These are phyloP conservation scores for Monosporascus sp. DNA, from an alignment of 2,329 filamentous ascomycete species.

Conservation along the genomic window DNA sequence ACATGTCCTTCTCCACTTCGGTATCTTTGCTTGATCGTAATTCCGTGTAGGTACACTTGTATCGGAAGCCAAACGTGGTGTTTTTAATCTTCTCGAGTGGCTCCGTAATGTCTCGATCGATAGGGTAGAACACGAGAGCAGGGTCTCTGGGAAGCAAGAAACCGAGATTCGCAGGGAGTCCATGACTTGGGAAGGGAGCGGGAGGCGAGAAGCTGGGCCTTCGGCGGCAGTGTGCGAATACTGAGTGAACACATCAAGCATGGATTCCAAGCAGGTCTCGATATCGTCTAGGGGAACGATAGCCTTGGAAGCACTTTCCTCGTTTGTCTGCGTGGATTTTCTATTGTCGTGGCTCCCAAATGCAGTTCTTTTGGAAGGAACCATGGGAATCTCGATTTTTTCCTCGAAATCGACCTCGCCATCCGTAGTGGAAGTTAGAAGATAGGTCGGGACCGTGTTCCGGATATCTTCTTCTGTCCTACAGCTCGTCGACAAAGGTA, in stretches of 20 bases:
- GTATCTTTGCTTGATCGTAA: constrained; percentile 12
- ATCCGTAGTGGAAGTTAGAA: neutral
- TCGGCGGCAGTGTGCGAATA: constrained; percentile 14
- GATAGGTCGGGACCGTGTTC: neutral
- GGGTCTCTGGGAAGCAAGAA: constrained; percentile 54
- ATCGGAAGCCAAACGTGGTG: constrained; percentile 12
- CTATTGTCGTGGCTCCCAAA: neutral
- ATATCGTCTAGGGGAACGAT: constrained; percentile 14
- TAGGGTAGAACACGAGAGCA: constrained; percentile 50
- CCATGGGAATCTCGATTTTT: no score
- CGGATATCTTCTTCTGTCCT: neutral
- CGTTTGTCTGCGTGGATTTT: neutral
- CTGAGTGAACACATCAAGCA: constrained; percentile 19
- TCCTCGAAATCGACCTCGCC: neutral
- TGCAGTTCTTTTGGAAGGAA: neutral
- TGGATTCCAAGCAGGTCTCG: constrained; percentile 21
- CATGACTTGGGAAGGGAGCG: constrained; percentile 47
- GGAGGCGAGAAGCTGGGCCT: constrained; percentile 34
- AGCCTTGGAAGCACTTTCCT: constrained; percentile 7
- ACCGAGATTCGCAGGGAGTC: constrained; percentile 51
- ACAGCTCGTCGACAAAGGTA: neutral
- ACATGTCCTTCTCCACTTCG: constrained; percentile 23
- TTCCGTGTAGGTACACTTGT: constrained; percentile 7
- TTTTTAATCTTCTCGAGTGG: constrained; percentile 47
- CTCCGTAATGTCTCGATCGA: constrained; percentile 53